These are phyloP conservation scores for Globisporangium nagaii DNA, from an alignment of 352 stramenopile species.

Conservation along the genomic window DNA sequence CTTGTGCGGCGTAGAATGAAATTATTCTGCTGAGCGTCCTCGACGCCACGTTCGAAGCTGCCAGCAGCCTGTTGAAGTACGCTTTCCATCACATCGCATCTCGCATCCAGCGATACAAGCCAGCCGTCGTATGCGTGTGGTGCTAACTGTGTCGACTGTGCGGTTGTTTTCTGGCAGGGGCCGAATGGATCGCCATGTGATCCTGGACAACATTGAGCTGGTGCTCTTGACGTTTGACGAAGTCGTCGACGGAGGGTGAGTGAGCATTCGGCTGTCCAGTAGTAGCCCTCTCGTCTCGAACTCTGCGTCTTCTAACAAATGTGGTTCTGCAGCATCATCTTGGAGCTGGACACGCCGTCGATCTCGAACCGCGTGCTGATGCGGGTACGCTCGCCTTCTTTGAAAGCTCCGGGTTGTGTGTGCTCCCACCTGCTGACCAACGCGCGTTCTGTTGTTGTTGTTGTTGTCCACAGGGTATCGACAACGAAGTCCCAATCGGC, in stretches of 20 bases:
- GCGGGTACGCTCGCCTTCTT: slow-evolving; percentile 57
- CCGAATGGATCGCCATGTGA: slow-evolving; percentile 82
- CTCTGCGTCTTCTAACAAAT: not conserved
- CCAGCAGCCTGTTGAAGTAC: slow-evolving; percentile 85
- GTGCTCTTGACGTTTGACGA: slow-evolving; percentile 89
- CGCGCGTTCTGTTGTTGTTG: not conserved
- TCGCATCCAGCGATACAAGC: no score
- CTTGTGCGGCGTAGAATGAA: slow-evolving; percentile 63
- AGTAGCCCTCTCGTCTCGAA: no score
- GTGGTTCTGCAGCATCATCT: slow-evolving; percentile 57
- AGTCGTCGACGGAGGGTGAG: slow-evolving; percentile 86
- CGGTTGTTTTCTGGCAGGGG: slow-evolving; percentile 37
- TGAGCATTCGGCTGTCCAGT: not conserved
- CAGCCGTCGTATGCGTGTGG: not conserved
- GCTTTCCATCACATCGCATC: no score
- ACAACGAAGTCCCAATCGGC: slow-evolving; percentile 83
- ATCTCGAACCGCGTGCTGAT: slow-evolving; percentile 90
- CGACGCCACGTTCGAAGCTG: slow-evolving; percentile 78
- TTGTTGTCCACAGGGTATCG: slow-evolving; percentile 54
- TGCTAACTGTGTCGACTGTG: no score
- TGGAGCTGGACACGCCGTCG: slow-evolving; percentile 84
- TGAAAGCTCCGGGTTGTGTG: not conserved
- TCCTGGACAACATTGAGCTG: slow-evolving; percentile 89
- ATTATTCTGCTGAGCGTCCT: slow-evolving; percentile 85
- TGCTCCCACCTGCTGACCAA: not conserved